These are phyloP conservation scores for Penicillium nordicum DNA, from an alignment of 2,329 filamentous ascomycete genomes.

Conservation along the genomic window DNA sequence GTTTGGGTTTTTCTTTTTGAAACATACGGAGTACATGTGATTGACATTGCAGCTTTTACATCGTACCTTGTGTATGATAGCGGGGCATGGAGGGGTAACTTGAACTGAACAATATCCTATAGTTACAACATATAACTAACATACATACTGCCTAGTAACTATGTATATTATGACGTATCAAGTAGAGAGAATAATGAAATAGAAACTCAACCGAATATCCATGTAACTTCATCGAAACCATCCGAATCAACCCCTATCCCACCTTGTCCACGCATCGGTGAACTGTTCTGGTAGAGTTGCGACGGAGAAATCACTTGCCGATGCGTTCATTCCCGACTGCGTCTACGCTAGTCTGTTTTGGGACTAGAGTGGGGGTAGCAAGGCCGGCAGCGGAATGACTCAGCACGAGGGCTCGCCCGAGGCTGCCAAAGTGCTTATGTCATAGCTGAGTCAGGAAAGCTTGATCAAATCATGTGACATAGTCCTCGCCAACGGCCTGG, in stretches of 20 bases:
- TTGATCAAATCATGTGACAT: slow-evolving; percentile 3
- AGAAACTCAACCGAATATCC: background rate
- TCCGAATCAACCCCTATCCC: background rate
- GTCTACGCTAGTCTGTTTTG: slow-evolving; percentile 17
- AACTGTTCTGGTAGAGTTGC: slow-evolving; percentile 23
- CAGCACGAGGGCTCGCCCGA: background rate
- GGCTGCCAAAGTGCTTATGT: background rate
- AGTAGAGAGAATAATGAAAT: background rate
- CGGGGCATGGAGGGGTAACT: slow-evolving; percentile 23
- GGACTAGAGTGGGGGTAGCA: slow-evolving; percentile 34
- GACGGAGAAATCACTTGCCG: slow-evolving; percentile 23
- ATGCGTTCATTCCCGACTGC: slow-evolving; percentile 21
- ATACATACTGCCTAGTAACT: background rate
- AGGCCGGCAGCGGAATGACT: slow-evolving; percentile 1
- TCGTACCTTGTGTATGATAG: slow-evolving; percentile 1
- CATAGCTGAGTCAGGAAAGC: slow-evolving; percentile 6
- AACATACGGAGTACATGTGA: background rate
- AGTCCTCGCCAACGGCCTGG: background rate
- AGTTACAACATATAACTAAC: background rate
- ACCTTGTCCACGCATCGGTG: slow-evolving; percentile 23
- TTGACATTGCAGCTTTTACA: slow-evolving; percentile 2
- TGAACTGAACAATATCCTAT: background rate
- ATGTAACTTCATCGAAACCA: background rate
- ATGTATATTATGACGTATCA: background rate
- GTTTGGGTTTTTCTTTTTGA: background rate